Evolutionary conservation across 495 filamentous ascomycete species (phyloP).

Genomic region (Aspergillus sclerotiicarbonarius): DNA sequence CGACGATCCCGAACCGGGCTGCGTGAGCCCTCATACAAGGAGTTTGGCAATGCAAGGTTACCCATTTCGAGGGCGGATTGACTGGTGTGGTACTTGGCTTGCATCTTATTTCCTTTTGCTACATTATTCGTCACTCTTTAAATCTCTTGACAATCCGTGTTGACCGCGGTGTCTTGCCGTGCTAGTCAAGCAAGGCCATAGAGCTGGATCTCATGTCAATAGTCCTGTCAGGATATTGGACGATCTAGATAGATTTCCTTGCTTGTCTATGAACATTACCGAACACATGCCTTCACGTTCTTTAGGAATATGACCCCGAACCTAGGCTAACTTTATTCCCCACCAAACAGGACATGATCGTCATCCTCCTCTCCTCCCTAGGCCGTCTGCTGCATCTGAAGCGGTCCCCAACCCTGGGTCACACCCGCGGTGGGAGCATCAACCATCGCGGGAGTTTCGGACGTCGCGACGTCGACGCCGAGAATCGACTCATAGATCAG

Average conservation of each 20-base stretch:
- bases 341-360: constrained; percentile 67
- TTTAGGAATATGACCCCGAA: too few relatives aligned
- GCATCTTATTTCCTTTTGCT: not conserved
- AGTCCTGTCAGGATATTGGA: too few relatives aligned
- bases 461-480: constrained; percentile 63
- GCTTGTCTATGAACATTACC: too few relatives aligned
- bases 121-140: not conserved
- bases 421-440: constrained; percentile 40
- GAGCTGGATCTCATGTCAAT: too few relatives aligned
- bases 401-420: constrained; percentile 37
- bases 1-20: constrained; percentile 22
- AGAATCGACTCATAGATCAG: constrained; percentile 93
- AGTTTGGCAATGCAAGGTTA: constrained; percentile 24
- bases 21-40: constrained; percentile 22
- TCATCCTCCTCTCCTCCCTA: constrained; percentile 76
- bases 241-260: too few relatives aligned
- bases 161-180: too few relatives aligned
- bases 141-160: not conserved
- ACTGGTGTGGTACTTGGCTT: constrained; percentile 4
- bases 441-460: constrained; percentile 30
- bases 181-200: too few relatives aligned
- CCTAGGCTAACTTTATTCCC: not conserved
- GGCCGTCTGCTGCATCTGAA: constrained; percentile 58
- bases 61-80: constrained; percentile 41
- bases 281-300: too few relatives aligned